A percentile compares a stretch with the other conserved stretches of the same genome.
Evolutionary conservation across 148 eudicot genomes (phyloP).

Genomic region (Nepenthes mirabilis): DNA sequence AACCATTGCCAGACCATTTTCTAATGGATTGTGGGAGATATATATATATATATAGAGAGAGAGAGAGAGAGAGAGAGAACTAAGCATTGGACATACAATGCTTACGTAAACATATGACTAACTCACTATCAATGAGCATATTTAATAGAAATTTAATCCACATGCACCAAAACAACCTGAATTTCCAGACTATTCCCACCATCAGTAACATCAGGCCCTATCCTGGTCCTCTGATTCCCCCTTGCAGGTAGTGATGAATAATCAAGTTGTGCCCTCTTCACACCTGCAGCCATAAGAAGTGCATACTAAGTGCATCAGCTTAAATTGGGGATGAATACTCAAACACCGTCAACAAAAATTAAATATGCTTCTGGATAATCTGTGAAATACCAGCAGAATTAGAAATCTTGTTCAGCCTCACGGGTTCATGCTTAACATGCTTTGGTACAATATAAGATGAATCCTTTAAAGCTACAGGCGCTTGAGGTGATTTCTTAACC

Average conservation of each 20-base stretch:
- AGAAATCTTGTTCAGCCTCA: slow-evolving; percentile 9
- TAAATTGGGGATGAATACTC: background rate
- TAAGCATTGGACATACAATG: no score
- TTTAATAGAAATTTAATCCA: no score
- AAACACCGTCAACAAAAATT: background rate
- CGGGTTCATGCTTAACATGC: slow-evolving; percentile 16
- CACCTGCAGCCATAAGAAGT: slow-evolving; percentile 13
- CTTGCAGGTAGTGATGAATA: slow-evolving; percentile 22
- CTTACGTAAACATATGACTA: no score
- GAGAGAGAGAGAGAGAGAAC: no score
- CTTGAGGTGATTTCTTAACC: slow-evolving; percentile 22
- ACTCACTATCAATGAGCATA: no score
- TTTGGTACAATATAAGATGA: slow-evolving; percentile 16
- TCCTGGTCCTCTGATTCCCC: slow-evolving; percentile 15
- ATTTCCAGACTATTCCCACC: background rate
- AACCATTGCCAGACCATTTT: no score
- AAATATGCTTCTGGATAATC: slow-evolving; percentile 15
- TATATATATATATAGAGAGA: no score
- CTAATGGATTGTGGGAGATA: no score
- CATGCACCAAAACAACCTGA: no score
- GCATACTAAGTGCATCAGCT: background rate
- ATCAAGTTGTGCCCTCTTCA: slow-evolving; percentile 30
- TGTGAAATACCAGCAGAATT: slow-evolving; percentile 13
- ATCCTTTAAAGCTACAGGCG: slow-evolving; percentile 7
- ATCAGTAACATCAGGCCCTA: slow-evolving; percentile 9